These are phyloP conservation scores for Linum usitatissimum DNA, from an alignment of 345 rosid species.

Conservation along the genomic window DNA sequence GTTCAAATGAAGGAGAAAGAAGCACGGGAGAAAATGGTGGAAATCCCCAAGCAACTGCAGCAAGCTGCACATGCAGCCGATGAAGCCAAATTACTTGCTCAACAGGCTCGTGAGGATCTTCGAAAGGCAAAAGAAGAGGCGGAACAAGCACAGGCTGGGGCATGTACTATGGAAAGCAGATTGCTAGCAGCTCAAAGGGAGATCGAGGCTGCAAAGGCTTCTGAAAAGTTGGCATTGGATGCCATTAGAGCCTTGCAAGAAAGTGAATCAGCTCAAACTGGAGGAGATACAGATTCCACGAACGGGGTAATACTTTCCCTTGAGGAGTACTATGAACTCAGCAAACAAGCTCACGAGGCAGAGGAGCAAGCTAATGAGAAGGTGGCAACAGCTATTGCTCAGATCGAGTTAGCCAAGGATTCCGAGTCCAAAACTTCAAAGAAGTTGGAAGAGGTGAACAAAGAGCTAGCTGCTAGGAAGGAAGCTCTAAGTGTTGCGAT, in stretches of 20 bases:
- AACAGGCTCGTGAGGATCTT: constrained; percentile 62
- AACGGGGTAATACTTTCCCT: constrained; percentile 57
- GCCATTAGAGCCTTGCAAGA: constrained; percentile 83
- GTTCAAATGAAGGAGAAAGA: constrained; percentile 58
- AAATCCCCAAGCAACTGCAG: constrained; percentile 64
- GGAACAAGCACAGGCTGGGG: constrained; percentile 76
- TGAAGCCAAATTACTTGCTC: constrained; percentile 58
- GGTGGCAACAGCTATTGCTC: constrained; percentile 60
- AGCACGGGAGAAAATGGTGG: constrained; percentile 46
- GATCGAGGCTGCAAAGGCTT: constrained; percentile 76
- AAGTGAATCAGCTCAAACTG: constrained; percentile 46
- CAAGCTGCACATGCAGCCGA: constrained; percentile 69
- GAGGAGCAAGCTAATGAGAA: constrained; percentile 61
- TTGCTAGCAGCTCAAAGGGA: constrained; percentile 68
- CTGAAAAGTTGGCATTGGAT: constrained; percentile 72
- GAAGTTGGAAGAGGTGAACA: constrained; percentile 51
- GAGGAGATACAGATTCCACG: constrained; percentile 30
- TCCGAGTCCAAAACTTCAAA: constrained; percentile 43
- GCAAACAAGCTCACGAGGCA: constrained; percentile 68
- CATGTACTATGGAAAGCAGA: constrained; percentile 56
- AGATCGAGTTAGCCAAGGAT: constrained; percentile 66
- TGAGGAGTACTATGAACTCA: constrained; percentile 81
- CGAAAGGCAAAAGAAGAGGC: constrained; percentile 63
- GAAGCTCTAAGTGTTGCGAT: constrained; percentile 45
- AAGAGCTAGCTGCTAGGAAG: constrained; percentile 46